These are phyloP conservation scores for Juncus inflexus DNA, from an alignment of 176 grass and related monocot species.

Conservation along the genomic window DNA sequence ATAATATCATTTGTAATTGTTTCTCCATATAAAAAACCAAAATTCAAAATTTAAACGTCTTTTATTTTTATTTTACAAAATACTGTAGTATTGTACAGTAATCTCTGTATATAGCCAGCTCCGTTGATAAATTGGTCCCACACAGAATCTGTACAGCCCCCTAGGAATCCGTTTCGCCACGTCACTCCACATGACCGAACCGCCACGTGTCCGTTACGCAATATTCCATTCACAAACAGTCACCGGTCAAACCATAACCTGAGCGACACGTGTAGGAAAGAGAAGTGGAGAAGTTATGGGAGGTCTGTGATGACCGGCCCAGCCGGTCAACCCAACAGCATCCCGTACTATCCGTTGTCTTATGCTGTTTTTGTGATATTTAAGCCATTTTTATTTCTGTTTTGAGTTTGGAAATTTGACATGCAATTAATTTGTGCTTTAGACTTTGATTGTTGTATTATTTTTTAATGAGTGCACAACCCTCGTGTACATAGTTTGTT, in stretches of 20 bases:
- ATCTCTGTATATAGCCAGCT: too few species aligned
- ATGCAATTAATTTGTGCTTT: too few species aligned
- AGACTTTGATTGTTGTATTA: too few species aligned
- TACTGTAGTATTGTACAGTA: too few species aligned
- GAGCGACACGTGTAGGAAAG: background rate
- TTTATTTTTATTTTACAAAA: too few species aligned
- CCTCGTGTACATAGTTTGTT: too few species aligned
- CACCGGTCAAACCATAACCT: slow-evolving; percentile 8
- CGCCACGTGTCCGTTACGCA: slow-evolving; percentile 3
- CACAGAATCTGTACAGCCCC: slow-evolving; percentile 5
- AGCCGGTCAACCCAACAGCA: slow-evolving; percentile 9
- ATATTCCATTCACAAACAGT: background rate
- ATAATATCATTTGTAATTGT: too few species aligned
- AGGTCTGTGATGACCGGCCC: background rate
- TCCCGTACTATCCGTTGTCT: slow-evolving; percentile 14
- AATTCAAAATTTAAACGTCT: too few species aligned
- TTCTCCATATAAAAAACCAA: too few species aligned
- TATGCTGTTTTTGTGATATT: slow-evolving; percentile 4
- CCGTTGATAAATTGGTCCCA: background rate
- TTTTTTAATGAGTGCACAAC: too few species aligned
- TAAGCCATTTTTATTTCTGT: background rate
- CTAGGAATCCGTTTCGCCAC: slow-evolving; percentile 27
- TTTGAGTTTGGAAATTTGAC: slow-evolving; percentile 10
- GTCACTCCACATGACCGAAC: slow-evolving; percentile 13
- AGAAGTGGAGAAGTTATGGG: slow-evolving; percentile 1